Percentiles rank a stretch among this genome's conserved stretches.
Conservation (phyloP, 202 grass and related monocot species). For the Sporobolus alterniflorus region DNA sequence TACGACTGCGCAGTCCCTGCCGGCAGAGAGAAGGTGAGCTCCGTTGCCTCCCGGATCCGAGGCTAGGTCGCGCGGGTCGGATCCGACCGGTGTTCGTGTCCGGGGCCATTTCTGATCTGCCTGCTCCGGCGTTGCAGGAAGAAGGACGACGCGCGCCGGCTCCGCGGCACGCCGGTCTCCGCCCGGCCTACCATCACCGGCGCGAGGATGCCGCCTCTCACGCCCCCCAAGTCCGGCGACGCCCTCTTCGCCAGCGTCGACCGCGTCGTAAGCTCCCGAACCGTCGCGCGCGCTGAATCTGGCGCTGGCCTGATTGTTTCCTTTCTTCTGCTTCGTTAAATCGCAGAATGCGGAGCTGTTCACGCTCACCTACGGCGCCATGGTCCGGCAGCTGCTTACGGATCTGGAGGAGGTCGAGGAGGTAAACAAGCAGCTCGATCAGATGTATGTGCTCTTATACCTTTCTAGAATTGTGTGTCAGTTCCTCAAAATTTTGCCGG, state of each 20-base stretch:
- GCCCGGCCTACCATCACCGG: not conserved
- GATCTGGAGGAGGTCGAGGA: constrained; percentile 99
- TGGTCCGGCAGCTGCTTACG: constrained; percentile 95
- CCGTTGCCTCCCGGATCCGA: not conserved
- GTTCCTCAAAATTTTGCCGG: not conserved
- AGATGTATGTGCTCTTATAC: constrained; percentile 63
- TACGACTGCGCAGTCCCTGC: not conserved
- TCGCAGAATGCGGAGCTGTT: constrained; percentile 94
- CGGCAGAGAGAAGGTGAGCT: not conserved
- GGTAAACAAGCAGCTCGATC: constrained; percentile 99
- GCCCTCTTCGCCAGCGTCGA: constrained; percentile 96
- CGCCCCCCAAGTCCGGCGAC: constrained; percentile 78
- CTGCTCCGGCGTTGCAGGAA: not conserved
- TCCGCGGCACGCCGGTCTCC: not conserved
- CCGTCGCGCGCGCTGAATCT: not conserved
- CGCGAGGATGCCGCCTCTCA: constrained; percentile 60
- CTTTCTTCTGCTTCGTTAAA: not conserved
- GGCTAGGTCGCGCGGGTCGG: not conserved
- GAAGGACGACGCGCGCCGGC: not conserved
- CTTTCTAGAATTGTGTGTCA: not conserved
- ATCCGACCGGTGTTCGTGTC: not conserved
- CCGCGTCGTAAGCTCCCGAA: constrained; percentile 67
- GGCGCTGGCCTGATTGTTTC: constrained; percentile 9
- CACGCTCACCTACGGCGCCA: constrained; percentile 96
- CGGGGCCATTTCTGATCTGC: not conserved